Conservation (phyloP, 163 green algal genomes). For the Chlamydomonas reinhardtii region DNA sequence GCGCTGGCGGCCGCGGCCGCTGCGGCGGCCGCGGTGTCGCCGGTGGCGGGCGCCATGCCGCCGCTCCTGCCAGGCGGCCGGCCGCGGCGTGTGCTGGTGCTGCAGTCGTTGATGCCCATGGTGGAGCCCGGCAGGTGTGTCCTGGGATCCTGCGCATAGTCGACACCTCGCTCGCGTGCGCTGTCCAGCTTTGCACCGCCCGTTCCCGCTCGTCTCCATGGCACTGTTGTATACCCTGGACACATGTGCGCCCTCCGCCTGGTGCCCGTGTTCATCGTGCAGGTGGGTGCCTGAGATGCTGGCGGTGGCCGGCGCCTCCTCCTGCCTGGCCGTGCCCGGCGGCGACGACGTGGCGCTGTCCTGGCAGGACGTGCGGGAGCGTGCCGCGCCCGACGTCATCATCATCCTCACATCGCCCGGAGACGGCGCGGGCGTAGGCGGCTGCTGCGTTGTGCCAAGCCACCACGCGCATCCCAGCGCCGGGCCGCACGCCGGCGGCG, state of each 20-base stretch:
- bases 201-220: too few relatives aligned
- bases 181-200: neutral
- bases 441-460: neutral
- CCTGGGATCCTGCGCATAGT: too few relatives aligned
- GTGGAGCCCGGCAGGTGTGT: slow-evolving; percentile 74
- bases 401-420: slow-evolving; percentile 22
- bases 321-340: slow-evolving; percentile 43
- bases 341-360: slow-evolving; percentile 54
- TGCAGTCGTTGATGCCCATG: slow-evolving; percentile 54
- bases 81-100: slow-evolving; percentile 10
- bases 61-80: neutral
- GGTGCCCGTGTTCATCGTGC: too few relatives aligned
- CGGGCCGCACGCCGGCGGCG: neutral
- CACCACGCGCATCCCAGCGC: neutral
- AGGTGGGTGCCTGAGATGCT: slow-evolving; percentile 93
- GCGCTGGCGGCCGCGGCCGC: too few relatives aligned
- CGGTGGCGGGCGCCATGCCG: neutral
- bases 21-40: neutral
- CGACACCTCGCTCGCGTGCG: too few relatives aligned
- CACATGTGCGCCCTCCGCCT: too few relatives aligned
- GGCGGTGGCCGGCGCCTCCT: slow-evolving; percentile 75
- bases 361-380: slow-evolving; percentile 72
- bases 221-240: too few relatives aligned
- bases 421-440: neutral
- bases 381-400: slow-evolving; percentile 50